A percentile compares a stretch with the other conserved stretches of the same genome.
These are phyloP conservation scores for Glycine tomentella DNA, from an alignment of 306 rosid species.

Conservation along the genomic window DNA sequence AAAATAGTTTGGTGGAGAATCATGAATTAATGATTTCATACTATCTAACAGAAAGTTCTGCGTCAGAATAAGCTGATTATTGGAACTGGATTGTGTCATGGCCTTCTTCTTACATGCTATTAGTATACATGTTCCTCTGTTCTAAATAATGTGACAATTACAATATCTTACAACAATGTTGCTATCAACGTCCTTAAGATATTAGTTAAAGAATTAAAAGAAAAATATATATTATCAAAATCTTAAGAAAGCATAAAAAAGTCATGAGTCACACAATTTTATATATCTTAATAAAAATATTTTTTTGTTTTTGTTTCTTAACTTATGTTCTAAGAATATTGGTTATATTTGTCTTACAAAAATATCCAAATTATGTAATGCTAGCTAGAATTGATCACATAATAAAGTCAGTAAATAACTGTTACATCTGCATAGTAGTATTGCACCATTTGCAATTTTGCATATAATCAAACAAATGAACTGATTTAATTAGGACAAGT, in stretches of 20 bases:
- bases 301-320: too few species aligned
- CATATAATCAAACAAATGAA: not conserved
- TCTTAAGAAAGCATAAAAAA: too few species aligned
- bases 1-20: not conserved
- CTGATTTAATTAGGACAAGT: not conserved
- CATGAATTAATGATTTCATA: not conserved
- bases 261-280: too few species aligned
- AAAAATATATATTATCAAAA: too few species aligned
- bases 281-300: too few species aligned
- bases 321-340: too few species aligned
- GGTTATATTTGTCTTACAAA: too few species aligned
- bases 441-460: not conserved
- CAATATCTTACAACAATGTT: not conserved
- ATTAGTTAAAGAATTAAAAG: not conserved
- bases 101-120: not conserved
- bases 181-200: too few species aligned
- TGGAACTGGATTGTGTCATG: slow-evolving; percentile 27
- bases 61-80: slow-evolving; percentile 9
- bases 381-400: too few species aligned
- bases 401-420: not conserved
- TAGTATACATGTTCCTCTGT: not conserved
- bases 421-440: not conserved
- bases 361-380: too few species aligned
- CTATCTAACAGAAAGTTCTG: slow-evolving; percentile 1
- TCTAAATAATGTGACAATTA: not conserved